Base-by-base conservation (phyloP, 768 basidiomycete genomes). In the Sarcodon sp. region DNA sequence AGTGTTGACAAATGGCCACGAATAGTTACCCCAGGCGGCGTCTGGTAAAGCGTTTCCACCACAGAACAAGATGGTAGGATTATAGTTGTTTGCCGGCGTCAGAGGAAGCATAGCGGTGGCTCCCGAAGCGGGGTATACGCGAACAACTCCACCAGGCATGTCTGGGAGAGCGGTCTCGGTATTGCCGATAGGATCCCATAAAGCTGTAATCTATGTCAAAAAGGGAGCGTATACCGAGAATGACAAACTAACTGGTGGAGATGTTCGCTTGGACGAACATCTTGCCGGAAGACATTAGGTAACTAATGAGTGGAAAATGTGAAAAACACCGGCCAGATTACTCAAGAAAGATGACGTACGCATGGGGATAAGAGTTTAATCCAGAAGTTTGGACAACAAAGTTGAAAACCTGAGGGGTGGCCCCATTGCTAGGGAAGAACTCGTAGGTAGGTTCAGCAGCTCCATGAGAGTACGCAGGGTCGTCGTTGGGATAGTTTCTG, bases 61-160 rank as follows among this genome's bases (percentile, higher is more conserved):
- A 54, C 93, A 98, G 66, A 97, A 93, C 39, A 98, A 57, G 39
- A 96, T 60, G 0, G 89, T 88, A 0, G 84, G 87, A 0, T 72
- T 77, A 61, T 87, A 98, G 59, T 87, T 83, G 67, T 94, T 96
- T 21, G 72, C 83, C 4, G 87, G 84, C 1, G 87, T 93, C 13
- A 98, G 72, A 6, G 93, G 93, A 0, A 98, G 73, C 84, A 98
- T 89, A 36, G 85, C 85, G 2, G 74, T 75, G 0, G 84, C 93
- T 33, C 87, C 90, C 7, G 90, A 90, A 0, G 85, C 93, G 7
- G 91, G 91, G 58, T 93, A 93, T 4, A 89, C 85, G 32, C 90
- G 83, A 16, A 76, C 78, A 41, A 93, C 79, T 39, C 70, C 66
- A 32, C 69, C 68, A 1, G 86, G 87, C 84, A 87, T 87, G 52